Percentiles rank a stretch among this genome's conserved stretches.
Evolutionary conservation across 1,284 basidiomycete species (phyloP).

Genomic region (Trichosporon asahii): DNA sequence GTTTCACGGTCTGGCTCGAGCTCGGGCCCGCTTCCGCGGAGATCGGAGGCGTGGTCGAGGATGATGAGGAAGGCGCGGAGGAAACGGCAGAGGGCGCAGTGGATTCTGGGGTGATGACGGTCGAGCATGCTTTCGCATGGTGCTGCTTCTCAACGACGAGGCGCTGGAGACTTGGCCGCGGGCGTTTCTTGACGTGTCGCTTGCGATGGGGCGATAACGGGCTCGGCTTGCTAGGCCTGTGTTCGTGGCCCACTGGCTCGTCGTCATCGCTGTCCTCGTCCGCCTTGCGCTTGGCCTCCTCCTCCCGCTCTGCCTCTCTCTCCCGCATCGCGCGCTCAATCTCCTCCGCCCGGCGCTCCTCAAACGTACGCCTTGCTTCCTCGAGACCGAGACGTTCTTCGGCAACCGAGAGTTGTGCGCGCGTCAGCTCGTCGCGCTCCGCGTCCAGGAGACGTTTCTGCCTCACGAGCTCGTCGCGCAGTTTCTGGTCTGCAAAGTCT

Average conservation of each 20-base stretch:
- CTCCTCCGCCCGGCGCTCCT: conserved; percentile 62
- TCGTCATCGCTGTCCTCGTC: neutral
- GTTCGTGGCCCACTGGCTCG: neutral
- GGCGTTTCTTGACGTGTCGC: conserved; percentile 33
- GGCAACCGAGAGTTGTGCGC: conserved; percentile 62
- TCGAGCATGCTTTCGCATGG: neutral
- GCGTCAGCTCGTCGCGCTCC: conserved; percentile 65
- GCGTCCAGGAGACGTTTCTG: conserved; percentile 57
- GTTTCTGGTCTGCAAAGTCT: conserved; percentile 26
- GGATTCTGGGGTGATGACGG: neutral
- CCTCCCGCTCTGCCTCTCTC: conserved; percentile 49
- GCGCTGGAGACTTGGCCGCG: conserved; percentile 19
- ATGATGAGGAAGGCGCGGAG: neutral
- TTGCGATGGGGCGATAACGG: neutral
- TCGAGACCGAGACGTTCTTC: conserved; percentile 58
- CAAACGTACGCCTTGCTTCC: conserved; percentile 57
- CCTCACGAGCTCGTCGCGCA: conserved; percentile 30
- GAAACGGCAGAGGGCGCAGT: neutral
- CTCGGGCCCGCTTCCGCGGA: neutral
- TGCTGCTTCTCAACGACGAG: conserved; percentile 38
- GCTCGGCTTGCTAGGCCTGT: neutral
- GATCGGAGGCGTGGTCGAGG: neutral
- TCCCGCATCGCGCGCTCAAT: conserved; percentile 37
- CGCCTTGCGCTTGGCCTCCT: neutral
- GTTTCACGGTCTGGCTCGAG: neutral